Percentiles rank a stretch among this genome's conserved stretches.
Conservation (phyloP, 2,329 filamentous ascomycete genomes). For the Alternaria brassicicola region DNA sequence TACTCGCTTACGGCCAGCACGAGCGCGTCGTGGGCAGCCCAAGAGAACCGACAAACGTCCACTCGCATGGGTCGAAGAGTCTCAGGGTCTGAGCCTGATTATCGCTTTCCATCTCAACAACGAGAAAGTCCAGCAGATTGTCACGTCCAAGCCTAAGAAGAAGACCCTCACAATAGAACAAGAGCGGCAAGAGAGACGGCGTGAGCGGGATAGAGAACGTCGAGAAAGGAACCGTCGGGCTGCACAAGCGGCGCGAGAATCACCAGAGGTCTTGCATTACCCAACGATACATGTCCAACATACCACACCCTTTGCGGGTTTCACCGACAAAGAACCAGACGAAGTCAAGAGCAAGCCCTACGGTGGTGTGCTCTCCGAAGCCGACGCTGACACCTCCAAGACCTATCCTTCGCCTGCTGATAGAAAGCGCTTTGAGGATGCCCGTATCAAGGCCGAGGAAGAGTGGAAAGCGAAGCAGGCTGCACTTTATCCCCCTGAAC, state of each 20-base stretch:
- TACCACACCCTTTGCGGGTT: constrained; percentile 82
- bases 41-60: constrained; percentile 45
- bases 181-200: constrained; percentile 40
- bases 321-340: constrained; percentile 86
- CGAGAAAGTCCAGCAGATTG: constrained; percentile 64
- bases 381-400: constrained; percentile 87
- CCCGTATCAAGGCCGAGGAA: constrained; percentile 88
- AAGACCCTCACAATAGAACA: constrained; percentile 42
- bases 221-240: constrained; percentile 55
- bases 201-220: constrained; percentile 45
- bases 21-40: constrained; percentile 41
- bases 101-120: constrained; percentile 53
- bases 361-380: constrained; percentile 87
- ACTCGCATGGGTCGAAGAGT: constrained; percentile 46
- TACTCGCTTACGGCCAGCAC: constrained; percentile 37
- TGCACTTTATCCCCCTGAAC: constrained; percentile 69
- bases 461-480: constrained; percentile 78
- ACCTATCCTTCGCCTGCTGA: constrained; percentile 83
- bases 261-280: constrained; percentile 58
- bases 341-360: constrained; percentile 93
- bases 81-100: constrained; percentile 38
- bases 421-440: constrained; percentile 84
- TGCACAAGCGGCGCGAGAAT: constrained; percentile 51
- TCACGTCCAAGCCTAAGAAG: constrained; percentile 64
- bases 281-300: constrained; percentile 69